These are phyloP conservation scores for Bauhinia variegata DNA, from an alignment of 306 rosid species.

Conservation along the genomic window DNA sequence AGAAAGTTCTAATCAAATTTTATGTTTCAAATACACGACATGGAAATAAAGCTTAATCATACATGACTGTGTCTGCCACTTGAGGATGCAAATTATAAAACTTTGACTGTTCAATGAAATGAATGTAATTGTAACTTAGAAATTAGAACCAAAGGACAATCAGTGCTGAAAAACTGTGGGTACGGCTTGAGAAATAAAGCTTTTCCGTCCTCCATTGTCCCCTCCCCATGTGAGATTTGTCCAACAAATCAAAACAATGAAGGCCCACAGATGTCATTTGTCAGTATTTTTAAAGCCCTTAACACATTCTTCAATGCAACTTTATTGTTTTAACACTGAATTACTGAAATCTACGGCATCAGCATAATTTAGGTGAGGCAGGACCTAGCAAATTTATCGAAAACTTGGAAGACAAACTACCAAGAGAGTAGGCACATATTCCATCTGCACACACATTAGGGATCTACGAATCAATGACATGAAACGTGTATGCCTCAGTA, in stretches of 20 bases:
- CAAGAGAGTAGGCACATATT: constrained; percentile 25
- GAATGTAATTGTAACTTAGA: constrained; percentile 16
- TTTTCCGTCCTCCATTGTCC: constrained; percentile 34
- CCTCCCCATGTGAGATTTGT: constrained; percentile 48
- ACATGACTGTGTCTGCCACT: too few species aligned
- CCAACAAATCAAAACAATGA: constrained; percentile 28
- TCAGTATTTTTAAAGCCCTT: constrained; percentile 30
- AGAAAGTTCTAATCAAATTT: too few species aligned
- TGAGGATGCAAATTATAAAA: too few species aligned
- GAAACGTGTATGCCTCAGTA: neutral
- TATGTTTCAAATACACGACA: too few species aligned
- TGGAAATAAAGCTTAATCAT: too few species aligned
- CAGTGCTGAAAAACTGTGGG: constrained; percentile 29
- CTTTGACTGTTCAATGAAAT: neutral
- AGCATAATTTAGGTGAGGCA: constrained; percentile 22
- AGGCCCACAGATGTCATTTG: constrained; percentile 52
- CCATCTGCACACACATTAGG: neutral
- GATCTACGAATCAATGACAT: constrained; percentile 2
- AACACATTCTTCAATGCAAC: constrained; percentile 26
- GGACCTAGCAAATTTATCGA: constrained; percentile 26
- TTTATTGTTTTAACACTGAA: constrained; percentile 28
- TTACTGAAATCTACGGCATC: constrained; percentile 1
- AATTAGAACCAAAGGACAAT: constrained; percentile 10
- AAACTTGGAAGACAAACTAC: constrained; percentile 21
- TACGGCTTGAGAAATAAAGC: constrained; percentile 35